phyloP scores from a whole-genome alignment of 495 filamentous ascomycete genomes.

The Penicillium daleae region DNA sequence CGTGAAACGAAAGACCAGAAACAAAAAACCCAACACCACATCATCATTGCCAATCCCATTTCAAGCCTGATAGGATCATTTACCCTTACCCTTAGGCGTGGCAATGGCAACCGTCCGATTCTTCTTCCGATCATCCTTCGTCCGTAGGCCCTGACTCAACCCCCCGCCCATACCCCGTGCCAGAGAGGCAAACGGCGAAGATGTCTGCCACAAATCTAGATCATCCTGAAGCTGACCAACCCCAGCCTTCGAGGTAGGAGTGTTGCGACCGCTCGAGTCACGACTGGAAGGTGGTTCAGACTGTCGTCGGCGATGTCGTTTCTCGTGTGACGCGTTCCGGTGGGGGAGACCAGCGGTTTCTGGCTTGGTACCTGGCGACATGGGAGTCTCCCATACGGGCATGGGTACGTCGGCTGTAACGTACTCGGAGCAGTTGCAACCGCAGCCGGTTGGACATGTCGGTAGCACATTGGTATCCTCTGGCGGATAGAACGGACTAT shows the following conservation, averaged over 20 bases:
- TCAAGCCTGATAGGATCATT: not conserved
- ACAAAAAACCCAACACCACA: not conserved
- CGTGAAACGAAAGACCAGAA: constrained; percentile 1
- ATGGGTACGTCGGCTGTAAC: constrained; percentile 35
- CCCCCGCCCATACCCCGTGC: constrained; percentile 51
- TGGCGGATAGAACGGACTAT: constrained; percentile 13
- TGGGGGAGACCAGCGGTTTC: constrained; percentile 2
- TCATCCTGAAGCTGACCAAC: constrained; percentile 39
- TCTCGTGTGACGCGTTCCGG: constrained; percentile 21
- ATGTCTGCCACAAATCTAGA: constrained; percentile 44
- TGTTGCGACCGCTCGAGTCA: constrained; percentile 18
- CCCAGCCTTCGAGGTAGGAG: constrained; percentile 14
- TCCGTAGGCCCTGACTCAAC: constrained; percentile 43
- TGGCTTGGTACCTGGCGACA: constrained; percentile 15
- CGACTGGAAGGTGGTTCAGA: constrained; percentile 23
- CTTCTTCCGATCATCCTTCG: constrained; percentile 39
- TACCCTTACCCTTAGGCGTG: constrained; percentile 12
- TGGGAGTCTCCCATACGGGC: constrained; percentile 26
- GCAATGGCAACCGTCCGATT: constrained; percentile 27
- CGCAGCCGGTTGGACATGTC: constrained; percentile 53
- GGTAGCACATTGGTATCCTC: constrained; percentile 25
- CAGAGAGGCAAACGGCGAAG: constrained; percentile 51
- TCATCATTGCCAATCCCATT: not conserved
- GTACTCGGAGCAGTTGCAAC: constrained; percentile 54
- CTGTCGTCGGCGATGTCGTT: constrained; percentile 28